Base-by-base conservation (phyloP, 1,284 basidiomycete species). In the Cryptococcus maquisensis region DNA sequence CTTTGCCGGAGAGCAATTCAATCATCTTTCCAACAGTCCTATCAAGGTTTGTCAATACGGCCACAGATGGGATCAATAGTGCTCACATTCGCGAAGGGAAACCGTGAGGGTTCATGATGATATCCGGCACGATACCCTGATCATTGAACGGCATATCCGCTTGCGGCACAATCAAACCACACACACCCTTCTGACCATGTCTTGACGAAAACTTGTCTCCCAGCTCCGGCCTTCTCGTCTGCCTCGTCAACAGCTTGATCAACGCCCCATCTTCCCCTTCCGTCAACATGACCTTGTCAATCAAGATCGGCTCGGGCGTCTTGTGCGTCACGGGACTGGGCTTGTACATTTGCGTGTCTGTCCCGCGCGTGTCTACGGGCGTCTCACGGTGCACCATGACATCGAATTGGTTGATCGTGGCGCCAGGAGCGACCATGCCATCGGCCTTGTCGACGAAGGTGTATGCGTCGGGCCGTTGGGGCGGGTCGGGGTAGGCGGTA, bases 81-180 rank as follows among this genome's bases (percentile, higher is more conserved):
- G 65, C 71, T 67, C 59, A 74, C 95, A 99, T 99, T 52, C 96
- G 91, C 54, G 92, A 96, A 2, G 96, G 96, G 82, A 99, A 98
- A 69, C 96, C 96, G 77, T 99, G 96, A 3, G 96, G 96, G 74
- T 99, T 99, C 95, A 99, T 98, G 79, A 99, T 98, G 20, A 95
- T 91, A 77, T 98, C 96, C 85, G 78, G 93, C 70, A 84, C 87
- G 64, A 98, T 95, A 28, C 96, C 96, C 68, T 90, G 86, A 77
- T 98, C 95, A 69, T 94, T 97, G 81, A 99, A 99, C 4, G 96
- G 96, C 92, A 99, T 88, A 76, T 99, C 96, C 67, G 93, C 92
- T 71, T 98, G 96, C 65, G 93, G 95, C 49, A 98, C 95, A 69
- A 98, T 98, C 70, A 99, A 77, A 18, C 96, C 96, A 75, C 94